Evolutionary conservation across 345 rosid genomes (phyloP).

Genomic region (Microcos paniculata): DNA sequence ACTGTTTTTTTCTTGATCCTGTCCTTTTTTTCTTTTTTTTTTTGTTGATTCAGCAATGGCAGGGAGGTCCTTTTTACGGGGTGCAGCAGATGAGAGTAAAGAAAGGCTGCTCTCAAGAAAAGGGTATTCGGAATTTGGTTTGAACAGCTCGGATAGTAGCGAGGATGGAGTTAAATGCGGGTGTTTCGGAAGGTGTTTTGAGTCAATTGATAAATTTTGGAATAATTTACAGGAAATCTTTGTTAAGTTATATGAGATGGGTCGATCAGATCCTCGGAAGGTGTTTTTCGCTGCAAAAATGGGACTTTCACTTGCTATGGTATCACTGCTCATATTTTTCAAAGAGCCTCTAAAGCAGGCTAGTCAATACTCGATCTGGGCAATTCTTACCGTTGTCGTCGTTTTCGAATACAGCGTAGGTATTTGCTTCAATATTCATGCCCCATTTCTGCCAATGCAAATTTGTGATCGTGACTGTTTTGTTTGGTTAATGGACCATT

Average conservation of each 20-base stretch:
- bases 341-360: constrained; percentile 45
- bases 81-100: constrained; percentile 45
- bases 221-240: constrained; percentile 23
- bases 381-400: constrained; percentile 79
- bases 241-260: constrained; percentile 52
- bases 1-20: neutral
- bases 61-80: constrained; percentile 39
- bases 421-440: constrained; percentile 19
- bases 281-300: constrained; percentile 61
- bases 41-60: constrained; percentile 28
- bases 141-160: constrained; percentile 30
- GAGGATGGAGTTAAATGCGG: constrained; percentile 31
- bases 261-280: constrained; percentile 62
- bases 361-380: constrained; percentile 77
- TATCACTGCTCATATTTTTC: constrained; percentile 57
- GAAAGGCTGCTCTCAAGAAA: constrained; percentile 55
- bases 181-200: constrained; percentile 48
- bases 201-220: constrained; percentile 37
- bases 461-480: neutral
- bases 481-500: neutral
- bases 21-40: neutral
- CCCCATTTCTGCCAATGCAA: neutral
- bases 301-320: constrained; percentile 60
- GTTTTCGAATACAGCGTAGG: constrained; percentile 88
- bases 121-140: constrained; percentile 48